phyloP scores from a whole-genome alignment of 768 basidiomycete genomes.

The Termitomyces sp. region DNA sequence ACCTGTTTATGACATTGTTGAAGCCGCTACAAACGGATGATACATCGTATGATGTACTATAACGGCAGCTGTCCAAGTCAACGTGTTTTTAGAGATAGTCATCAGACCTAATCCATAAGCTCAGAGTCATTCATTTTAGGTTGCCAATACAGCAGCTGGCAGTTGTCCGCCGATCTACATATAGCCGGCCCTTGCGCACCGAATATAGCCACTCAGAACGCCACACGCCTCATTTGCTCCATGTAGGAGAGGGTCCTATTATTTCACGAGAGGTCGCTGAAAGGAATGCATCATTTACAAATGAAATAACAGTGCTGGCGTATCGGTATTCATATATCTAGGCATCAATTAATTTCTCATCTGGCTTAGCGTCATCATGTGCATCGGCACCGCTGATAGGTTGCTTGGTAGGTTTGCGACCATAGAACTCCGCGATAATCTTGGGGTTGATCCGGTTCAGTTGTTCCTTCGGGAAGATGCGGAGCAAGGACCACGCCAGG shows the following conservation, averaged over 20 bases:
- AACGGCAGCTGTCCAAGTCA: background rate
- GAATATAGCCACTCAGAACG: slow-evolving; percentile 1
- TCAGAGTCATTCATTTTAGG: background rate
- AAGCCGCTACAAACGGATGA: background rate
- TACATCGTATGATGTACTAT: background rate
- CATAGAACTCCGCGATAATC: slow-evolving; percentile 93
- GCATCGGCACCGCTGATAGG: slow-evolving; percentile 46
- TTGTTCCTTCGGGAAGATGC: slow-evolving; percentile 98
- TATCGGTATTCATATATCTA: slow-evolving; percentile 25
- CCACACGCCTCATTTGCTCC: slow-evolving; percentile 3
- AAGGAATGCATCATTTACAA: slow-evolving; percentile 6
- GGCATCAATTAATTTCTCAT: slow-evolving; percentile 64
- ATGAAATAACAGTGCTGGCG: slow-evolving; percentile 9
- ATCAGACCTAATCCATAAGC: background rate
- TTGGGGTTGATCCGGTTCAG: slow-evolving; percentile 97
- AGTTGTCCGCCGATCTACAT: background rate
- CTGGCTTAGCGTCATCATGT: slow-evolving; percentile 28
- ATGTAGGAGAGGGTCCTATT: slow-evolving; percentile 1
- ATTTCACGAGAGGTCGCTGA: slow-evolving; percentile 5
- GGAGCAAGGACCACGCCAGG: slow-evolving; percentile 92
- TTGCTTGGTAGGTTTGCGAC: slow-evolving; percentile 73
- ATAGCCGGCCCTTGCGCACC: background rate
- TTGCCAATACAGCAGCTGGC: background rate
- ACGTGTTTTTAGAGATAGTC: background rate
- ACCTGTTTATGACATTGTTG: background rate